Conservation (phyloP, 1,284 basidiomycete genomes). For the Cystobasidium slooffiae region DNA sequence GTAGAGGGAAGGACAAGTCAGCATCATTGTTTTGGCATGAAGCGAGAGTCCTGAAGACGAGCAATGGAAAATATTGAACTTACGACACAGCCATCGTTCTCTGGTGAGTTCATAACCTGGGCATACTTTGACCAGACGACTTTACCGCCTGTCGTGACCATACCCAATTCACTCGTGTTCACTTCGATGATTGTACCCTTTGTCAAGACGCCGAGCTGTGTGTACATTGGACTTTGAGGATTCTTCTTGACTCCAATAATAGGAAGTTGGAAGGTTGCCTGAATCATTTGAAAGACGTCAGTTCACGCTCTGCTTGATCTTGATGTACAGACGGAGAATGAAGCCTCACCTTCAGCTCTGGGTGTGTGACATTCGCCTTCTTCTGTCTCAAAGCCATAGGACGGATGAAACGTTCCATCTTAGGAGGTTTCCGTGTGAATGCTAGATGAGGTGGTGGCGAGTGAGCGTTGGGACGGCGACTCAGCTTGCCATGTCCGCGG, state of each 20-base stretch:
- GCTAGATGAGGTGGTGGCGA: conserved; percentile 54
- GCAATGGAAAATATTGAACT: neutral
- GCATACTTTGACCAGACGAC: conserved; percentile 79
- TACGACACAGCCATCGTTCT: conserved; percentile 88
- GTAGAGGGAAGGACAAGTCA: neutral
- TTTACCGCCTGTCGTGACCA: conserved; percentile 99
- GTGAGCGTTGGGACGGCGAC: neutral
- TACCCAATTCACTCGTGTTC: conserved; percentile 90
- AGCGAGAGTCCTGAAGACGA: neutral
- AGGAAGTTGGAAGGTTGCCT: conserved; percentile 98
- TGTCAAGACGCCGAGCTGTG: conserved; percentile 86
- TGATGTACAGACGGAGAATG: neutral
- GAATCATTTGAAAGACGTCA: conserved; percentile 70
- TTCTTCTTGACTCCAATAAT: conserved; percentile 99
- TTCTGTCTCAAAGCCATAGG: conserved; percentile 97
- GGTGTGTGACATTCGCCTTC: conserved; percentile 98
- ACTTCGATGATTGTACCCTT: conserved; percentile 99
- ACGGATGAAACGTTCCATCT: conserved; percentile 97
- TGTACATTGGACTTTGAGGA: conserved; percentile 90
- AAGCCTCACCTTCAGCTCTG: conserved; percentile 30
- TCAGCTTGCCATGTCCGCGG: neutral
- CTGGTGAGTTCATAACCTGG: conserved; percentile 62
- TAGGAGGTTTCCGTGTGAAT: conserved; percentile 97
- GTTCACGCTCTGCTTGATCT: neutral
- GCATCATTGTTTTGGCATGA: neutral